A percentile compares a stretch with the other conserved stretches of the same genome.
phyloP scores from a whole-genome alignment of 2,329 filamentous ascomycete genomes.

The Diaporthe caulivora region DNA sequence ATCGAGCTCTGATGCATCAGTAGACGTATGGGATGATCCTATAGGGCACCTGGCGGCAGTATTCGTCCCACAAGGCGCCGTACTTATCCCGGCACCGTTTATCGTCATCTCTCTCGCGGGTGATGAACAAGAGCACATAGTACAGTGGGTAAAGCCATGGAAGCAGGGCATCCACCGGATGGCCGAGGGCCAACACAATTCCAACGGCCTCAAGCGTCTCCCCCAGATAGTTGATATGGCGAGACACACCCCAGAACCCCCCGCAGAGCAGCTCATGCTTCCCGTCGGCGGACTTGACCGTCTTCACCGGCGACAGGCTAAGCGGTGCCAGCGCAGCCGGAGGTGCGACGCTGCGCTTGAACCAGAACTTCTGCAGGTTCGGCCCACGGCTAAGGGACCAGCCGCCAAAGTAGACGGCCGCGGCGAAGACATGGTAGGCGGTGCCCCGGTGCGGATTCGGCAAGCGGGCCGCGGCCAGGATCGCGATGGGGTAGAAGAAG shows the following conservation, averaged over 20 bases:
- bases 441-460: conserved; percentile 9
- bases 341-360: conserved; percentile 16
- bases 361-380: conserved; percentile 36
- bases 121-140: conserved; percentile 26
- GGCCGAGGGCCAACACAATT: conserved; percentile 31
- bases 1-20: neutral
- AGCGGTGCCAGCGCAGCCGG: neutral
- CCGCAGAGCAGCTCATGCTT: conserved; percentile 34
- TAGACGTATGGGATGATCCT: conserved; percentile 36
- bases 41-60: conserved; percentile 33
- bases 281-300: conserved; percentile 29
- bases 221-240: conserved; percentile 36
- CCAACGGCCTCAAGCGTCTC: conserved; percentile 37
- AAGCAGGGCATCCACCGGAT: neutral
- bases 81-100: conserved; percentile 36
- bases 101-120: conserved; percentile 35
- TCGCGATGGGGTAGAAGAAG: conserved; percentile 30
- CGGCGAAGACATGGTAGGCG: conserved; percentile 18
- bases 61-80: conserved; percentile 34
- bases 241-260: conserved; percentile 33
- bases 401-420: conserved; percentile 24
- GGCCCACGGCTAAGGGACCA: conserved; percentile 34
- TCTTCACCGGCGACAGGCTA: neutral
- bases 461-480: conserved; percentile 20
- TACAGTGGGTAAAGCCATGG: conserved; percentile 36